phyloP scores from a whole-genome alignment of 1,139 yeast genomes.

The Schizosaccharomyces versatilis region DNA sequence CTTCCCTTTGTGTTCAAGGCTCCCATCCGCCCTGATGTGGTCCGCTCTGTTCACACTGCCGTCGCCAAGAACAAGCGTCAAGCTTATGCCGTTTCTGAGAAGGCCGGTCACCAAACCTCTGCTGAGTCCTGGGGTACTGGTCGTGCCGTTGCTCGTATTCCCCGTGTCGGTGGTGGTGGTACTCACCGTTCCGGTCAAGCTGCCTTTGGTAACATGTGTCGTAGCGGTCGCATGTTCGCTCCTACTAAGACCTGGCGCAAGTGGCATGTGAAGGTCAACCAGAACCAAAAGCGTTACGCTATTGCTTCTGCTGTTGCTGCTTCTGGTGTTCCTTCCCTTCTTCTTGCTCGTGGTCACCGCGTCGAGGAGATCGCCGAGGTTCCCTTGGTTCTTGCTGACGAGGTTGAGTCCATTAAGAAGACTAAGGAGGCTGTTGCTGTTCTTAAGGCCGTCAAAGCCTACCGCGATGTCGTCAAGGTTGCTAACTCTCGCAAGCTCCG shows the following conservation, averaged over 20 bases:
- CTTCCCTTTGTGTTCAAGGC: constrained; percentile 98
- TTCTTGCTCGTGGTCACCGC: constrained; percentile 99
- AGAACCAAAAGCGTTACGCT: constrained; percentile 99
- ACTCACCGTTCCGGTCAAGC: constrained; percentile 99
- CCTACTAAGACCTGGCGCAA: constrained; percentile 99
- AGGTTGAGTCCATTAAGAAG: constrained; percentile 78
- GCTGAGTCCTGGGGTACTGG: constrained; percentile 99
- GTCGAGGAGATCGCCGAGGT: constrained; percentile 95
- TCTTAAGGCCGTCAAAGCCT: constrained; percentile 96
- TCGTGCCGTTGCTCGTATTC: constrained; percentile 99
- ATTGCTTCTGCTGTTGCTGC: constrained; percentile 99
- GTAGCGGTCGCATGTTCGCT: constrained; percentile 99
- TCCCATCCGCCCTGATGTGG: constrained; percentile 98
- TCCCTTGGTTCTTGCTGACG: constrained; percentile 92
- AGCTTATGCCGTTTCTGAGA: constrained; percentile 97
- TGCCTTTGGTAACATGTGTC: constrained; percentile 99
- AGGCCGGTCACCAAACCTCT: constrained; percentile 99
- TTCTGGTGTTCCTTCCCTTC: constrained; percentile 93
- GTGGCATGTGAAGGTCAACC: constrained; percentile 99
- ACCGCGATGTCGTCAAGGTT: constrained; percentile 94
- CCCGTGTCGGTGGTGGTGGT: constrained; percentile 99
- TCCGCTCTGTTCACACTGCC: constrained; percentile 94
- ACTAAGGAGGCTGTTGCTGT: constrained; percentile 98
- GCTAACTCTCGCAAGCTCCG: constrained; percentile 96
- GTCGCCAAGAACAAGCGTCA: constrained; percentile 99